A percentile compares a stretch with the other conserved stretches of the same genome.
Evolutionary conservation across 2,329 filamentous ascomycete genomes (phyloP).

Genomic region (Trichoderma polysporum): DNA sequence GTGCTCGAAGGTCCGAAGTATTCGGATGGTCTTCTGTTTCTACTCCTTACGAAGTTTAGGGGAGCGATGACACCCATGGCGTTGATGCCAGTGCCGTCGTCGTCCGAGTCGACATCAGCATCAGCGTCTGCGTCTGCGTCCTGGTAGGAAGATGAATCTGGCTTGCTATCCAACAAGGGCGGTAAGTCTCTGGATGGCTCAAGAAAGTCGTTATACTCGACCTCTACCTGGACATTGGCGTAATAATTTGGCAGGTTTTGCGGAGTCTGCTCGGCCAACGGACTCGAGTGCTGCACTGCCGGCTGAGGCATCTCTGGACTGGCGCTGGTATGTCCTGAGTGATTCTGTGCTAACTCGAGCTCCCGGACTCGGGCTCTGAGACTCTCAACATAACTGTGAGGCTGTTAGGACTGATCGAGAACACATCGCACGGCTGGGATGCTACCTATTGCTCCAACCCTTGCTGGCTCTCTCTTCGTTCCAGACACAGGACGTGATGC

Average conservation of each 20-base stretch:
- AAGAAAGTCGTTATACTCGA: not conserved
- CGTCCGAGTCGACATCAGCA: not conserved
- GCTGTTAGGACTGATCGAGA: not conserved
- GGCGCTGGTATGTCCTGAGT: not conserved
- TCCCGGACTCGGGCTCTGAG: not conserved
- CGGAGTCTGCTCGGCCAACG: not conserved
- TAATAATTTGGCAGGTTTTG: not conserved
- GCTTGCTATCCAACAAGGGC: not conserved
- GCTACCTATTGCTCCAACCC: not conserved
- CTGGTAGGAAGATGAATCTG: not conserved
- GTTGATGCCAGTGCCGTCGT: not conserved
- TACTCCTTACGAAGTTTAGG: not conserved
- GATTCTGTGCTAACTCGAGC: not conserved
- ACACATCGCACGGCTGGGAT: too few relatives aligned
- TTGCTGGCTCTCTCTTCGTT: not conserved
- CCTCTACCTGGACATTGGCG: not conserved
- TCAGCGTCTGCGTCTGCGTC: not conserved
- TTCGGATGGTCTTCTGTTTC: not conserved
- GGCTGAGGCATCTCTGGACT: not conserved
- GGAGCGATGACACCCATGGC: not conserved
- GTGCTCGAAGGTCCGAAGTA: not conserved
- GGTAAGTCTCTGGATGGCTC: not conserved
- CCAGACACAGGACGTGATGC: not conserved
- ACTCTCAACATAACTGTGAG: not conserved
- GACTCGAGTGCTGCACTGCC: not conserved